Conservation (phyloP, 345 rosid species). For the Eutrema yunnanense region DNA sequence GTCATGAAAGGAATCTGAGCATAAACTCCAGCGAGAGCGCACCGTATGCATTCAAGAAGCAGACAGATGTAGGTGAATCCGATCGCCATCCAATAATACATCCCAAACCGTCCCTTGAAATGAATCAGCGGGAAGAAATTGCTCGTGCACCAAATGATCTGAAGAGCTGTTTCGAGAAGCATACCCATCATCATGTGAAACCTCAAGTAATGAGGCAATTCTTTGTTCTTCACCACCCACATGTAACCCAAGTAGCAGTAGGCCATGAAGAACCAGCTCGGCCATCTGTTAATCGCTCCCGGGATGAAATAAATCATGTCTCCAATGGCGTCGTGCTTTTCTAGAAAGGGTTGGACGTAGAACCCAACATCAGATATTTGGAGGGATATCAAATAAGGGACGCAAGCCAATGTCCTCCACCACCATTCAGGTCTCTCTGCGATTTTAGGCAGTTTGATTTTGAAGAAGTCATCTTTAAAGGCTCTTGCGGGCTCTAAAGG, state of each 20-base stretch:
- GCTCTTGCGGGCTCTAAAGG: constrained; percentile 23
- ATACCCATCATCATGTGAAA: constrained; percentile 91
- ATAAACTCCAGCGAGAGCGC: constrained; percentile 65
- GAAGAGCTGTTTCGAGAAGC: constrained; percentile 64
- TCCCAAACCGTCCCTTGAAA: constrained; percentile 54
- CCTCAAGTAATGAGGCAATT: constrained; percentile 73
- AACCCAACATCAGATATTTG: constrained; percentile 68
- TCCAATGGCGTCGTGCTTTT: constrained; percentile 42
- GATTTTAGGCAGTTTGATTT: constrained; percentile 40
- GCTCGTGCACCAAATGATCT: constrained; percentile 55
- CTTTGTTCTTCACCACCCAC: constrained; percentile 61
- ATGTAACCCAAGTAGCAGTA: constrained; percentile 53
- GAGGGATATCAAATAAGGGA: constrained; percentile 71
- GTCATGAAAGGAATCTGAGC: constrained; percentile 54
- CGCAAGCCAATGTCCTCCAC: constrained; percentile 72
- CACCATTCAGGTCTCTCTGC: constrained; percentile 72
- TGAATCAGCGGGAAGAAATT: constrained; percentile 77
- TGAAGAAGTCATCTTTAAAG: constrained; percentile 35
- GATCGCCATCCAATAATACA: constrained; percentile 63
- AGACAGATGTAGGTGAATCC: constrained; percentile 52
- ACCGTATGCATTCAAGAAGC: constrained; percentile 56
- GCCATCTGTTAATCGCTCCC: constrained; percentile 64
- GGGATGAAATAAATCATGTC: constrained; percentile 61
- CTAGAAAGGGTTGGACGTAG: constrained; percentile 60
- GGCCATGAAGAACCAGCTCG: constrained; percentile 63